phyloP scores from a whole-genome alignment of 192 early-diverging fungal species.

The Coemansia sp. region DNA sequence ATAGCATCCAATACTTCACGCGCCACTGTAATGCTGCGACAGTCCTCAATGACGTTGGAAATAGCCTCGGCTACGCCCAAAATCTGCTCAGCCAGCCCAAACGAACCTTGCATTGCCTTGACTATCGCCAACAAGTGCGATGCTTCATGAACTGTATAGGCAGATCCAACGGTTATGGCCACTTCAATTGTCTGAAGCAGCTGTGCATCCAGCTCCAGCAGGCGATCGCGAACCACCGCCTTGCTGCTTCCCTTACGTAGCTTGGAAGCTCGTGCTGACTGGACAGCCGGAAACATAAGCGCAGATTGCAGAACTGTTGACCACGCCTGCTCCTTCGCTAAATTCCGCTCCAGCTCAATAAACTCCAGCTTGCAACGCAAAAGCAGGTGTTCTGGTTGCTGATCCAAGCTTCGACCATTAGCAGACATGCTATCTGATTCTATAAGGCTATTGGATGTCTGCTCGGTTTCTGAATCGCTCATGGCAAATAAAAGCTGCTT shows the following conservation, averaged over 20 bases:
- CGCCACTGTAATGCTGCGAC: conserved; percentile 35
- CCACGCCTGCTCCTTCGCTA: conserved; percentile 10
- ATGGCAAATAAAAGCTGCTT: conserved; percentile 16
- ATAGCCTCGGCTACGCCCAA: background rate
- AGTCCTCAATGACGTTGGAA: conserved; percentile 27
- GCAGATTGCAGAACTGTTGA: conserved; percentile 22
- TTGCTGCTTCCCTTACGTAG: conserved; percentile 31
- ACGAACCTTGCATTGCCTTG: conserved; percentile 9
- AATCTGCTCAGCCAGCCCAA: conserved; percentile 14
- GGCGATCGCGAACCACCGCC: conserved; percentile 17
- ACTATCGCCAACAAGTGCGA: conserved; percentile 34
- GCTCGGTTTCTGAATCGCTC: background rate
- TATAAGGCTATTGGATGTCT: no score
- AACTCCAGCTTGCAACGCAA: conserved; percentile 30
- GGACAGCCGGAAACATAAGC: conserved; percentile 29
- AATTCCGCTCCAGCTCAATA: conserved; percentile 21
- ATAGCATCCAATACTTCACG: conserved; percentile 37
- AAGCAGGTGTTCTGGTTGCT: conserved; percentile 27
- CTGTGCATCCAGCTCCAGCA: conserved; percentile 26
- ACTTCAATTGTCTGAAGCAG: conserved; percentile 10
- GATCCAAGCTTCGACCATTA: conserved; percentile 19
- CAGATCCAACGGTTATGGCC: conserved; percentile 32
- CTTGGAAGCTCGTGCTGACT: conserved; percentile 12
- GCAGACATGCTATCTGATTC: background rate
- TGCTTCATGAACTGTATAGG: conserved; percentile 34